Evolutionary conservation across 2,329 filamentous ascomycete genomes (phyloP), one percentile per base, ranked within the genome.

Genomic region (Cladosporium sphaerospermum): DNA sequence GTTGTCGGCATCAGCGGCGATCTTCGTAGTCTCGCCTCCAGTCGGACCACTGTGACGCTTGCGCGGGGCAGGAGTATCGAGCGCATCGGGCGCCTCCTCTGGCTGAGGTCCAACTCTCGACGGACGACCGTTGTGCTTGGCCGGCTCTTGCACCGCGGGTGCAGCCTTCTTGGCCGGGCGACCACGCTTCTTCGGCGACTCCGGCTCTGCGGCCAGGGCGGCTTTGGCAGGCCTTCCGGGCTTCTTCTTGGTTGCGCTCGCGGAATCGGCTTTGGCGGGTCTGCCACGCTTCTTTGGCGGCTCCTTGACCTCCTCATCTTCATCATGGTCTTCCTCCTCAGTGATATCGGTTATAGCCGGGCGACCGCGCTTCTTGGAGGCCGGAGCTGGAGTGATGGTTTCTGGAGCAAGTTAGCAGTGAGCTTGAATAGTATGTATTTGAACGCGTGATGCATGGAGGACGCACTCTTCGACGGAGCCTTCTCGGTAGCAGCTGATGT

Each of bases 241-340:
- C 51, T 53, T 57, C 54, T 55, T 57, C 23, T 55, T 43, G 9
- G 51, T 37, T 23, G 41, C 47, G 16, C 37, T 37, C 16, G 54
- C 34, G 33, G 16, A 23, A 32, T 50, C 47, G 9, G 46, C 41
- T 37, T 58, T 62, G 9, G 59, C 43, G 16, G 63, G 58, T 32
- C 62, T 52, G 49, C 64, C 65, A 32, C 64, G 64, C 59, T 64
- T 68, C 58, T 65, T 67, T 4, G 63, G 57, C 44, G 57, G 52
- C 33, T 37, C 34, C 4, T 11, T 14, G n/a, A 37, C 28, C 19
- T 19, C 45, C 45, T 28, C 55, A 45, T 39, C 28, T 9, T 55
- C 53, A 10, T 54, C 54, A n/a, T 40, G 45, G 2, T 47, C 44
- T 13, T 47, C 54, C 23, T 44, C 43, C 14, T 39, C 50, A 6